Evolutionary conservation across 2,329 filamentous ascomycete genomes (phyloP), one percentile per base, ranked within the genome.

Genomic region (Ophiostoma himal-ulmi): DNA sequence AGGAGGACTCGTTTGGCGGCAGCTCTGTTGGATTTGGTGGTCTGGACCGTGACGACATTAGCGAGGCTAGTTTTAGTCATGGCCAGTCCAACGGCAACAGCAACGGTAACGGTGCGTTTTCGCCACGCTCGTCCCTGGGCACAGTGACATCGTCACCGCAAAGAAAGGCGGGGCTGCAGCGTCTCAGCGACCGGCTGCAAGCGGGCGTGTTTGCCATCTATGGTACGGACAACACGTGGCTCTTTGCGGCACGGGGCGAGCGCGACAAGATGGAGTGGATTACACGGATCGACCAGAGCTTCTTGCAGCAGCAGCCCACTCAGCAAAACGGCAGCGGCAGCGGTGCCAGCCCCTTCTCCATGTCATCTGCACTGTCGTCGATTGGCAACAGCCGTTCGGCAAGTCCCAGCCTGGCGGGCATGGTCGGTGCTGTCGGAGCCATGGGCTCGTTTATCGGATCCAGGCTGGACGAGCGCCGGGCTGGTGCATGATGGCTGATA

Each of bases 221-320:
- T 77, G 94, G 92, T 60, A 92, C 91, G 72, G 91, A 95, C 78
- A 97, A 97, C 79, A 97, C 94, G 41, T 99, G 94, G 86, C 84
- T 99, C 57, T 98, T 99, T 79, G 92, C 93, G 17, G 92, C 93
- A 34, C 86, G 93, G 71, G 94, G 89, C 76, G 94, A 97, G 81
- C 86, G 89, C 67, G 94, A 97, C 79, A 97, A 97, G 83, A 90
- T 94, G 75, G 95, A 98, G 78, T 99, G 95, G 95, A 97, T 99
- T 75, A 86, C 96, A 79, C 90, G 91, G 76, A 93, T 99, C 75
- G 95, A 99, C 80, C 91, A 97, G 82, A 92, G 90, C 68, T 88
- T 85, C 74, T 79, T 85, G 71, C 22, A 67, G 71, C 41, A 70
- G 57, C 14, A 68, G 57, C 60, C 70, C 34, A 57, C 71, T 37